These are phyloP conservation scores for Potentilla sterilis DNA, from an alignment of 306 rosid species.

Conservation along the genomic window DNA sequence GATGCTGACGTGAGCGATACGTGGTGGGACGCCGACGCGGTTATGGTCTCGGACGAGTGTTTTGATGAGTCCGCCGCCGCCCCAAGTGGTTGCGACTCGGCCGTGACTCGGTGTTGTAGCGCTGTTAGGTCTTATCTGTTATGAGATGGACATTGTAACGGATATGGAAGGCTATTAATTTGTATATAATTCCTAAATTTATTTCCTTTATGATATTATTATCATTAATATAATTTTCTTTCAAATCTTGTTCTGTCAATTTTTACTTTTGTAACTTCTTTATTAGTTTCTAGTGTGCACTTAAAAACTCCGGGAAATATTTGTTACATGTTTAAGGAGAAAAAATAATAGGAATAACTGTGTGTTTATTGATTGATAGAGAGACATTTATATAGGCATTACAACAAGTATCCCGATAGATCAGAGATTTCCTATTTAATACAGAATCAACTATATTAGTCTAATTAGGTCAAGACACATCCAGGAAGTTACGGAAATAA, in stretches of 20 bases:
- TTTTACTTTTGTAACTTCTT: too few species aligned
- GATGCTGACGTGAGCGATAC: constrained; percentile 31
- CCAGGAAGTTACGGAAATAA: too few species aligned
- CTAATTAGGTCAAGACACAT: too few species aligned
- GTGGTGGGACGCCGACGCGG: constrained; percentile 59
- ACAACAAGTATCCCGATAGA: too few species aligned
- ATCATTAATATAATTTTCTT: not conserved
- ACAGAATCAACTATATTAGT: too few species aligned
- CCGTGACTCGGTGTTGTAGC: constrained; percentile 25
- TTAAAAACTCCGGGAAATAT: too few species aligned
- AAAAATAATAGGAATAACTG: too few species aligned
- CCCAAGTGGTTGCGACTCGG: constrained; percentile 27
- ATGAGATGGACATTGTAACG: not conserved
- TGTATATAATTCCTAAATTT: not conserved
- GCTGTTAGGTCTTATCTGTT: constrained; percentile 26
- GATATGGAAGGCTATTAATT: not conserved
- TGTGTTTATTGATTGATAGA: too few species aligned
- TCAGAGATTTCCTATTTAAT: too few species aligned
- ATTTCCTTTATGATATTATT: not conserved
- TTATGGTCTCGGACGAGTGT: constrained; percentile 30
- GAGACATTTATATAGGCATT: too few species aligned
- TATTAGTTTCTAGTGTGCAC: too few species aligned
- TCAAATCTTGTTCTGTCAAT: not conserved
- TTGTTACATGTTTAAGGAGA: too few species aligned
- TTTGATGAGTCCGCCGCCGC: constrained; percentile 9